phyloP scores from a whole-genome alignment of 257 asterid species.

The Ilex aquifolium region DNA sequence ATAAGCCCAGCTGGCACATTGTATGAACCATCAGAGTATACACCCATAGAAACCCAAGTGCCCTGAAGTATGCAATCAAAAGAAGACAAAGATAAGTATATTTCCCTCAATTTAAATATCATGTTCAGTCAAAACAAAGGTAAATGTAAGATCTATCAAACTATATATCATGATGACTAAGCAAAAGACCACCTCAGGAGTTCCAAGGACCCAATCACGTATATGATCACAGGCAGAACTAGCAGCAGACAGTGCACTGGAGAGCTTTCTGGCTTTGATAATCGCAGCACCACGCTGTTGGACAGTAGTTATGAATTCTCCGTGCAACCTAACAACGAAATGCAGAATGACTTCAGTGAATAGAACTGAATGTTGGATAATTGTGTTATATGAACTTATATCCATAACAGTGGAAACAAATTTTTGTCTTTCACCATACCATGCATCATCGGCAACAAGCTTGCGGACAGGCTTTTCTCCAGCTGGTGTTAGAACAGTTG shows the following conservation, averaged over 20 bases:
- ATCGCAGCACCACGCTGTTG: conserved; percentile 99
- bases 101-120: too few relatives aligned
- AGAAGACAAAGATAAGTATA: neutral
- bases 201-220: conserved; percentile 97
- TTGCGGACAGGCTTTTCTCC: conserved; percentile 78
- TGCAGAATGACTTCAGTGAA: neutral
- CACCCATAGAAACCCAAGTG: conserved; percentile 95
- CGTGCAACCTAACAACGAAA: conserved; percentile 52
- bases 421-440: conserved; percentile 33
- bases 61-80: conserved; percentile 41
- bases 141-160: too few relatives aligned
- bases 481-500: conserved; percentile 61
- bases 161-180: neutral
- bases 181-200: conserved; percentile 60
- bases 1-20: conserved; percentile 83
- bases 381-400: too few relatives aligned
- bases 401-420: neutral
- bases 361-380: neutral
- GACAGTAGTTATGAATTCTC: conserved; percentile 73
- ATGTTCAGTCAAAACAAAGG: too few relatives aligned
- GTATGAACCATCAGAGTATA: conserved; percentile 93
- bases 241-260: conserved; percentile 98
- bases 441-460: conserved; percentile 69
- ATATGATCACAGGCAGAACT: conserved; percentile 97
- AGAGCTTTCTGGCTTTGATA: conserved; percentile 85